phyloP scores from a whole-genome alignment of 2,329 filamentous ascomycete genomes.

The Ilyonectria mors-panacis region DNA sequence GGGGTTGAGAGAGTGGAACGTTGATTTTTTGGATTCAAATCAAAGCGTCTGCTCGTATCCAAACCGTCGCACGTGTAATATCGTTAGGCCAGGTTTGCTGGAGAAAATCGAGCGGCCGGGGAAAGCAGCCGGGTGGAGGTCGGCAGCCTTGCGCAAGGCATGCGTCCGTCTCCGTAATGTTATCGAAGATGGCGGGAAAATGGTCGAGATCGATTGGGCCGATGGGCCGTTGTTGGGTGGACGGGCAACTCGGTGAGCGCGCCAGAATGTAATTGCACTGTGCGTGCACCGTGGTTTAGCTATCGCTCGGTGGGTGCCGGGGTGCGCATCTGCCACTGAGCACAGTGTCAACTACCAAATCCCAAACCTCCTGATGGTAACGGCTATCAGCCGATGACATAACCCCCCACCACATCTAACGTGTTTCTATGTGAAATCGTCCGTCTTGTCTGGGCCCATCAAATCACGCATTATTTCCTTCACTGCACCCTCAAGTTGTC shows the following conservation, averaged over 20 bases:
- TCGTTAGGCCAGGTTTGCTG: constrained; percentile 12
- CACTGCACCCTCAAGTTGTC: constrained; percentile 30
- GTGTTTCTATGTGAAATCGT: constrained; percentile 46
- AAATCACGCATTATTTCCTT: constrained; percentile 52
- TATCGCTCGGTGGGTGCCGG: background rate
- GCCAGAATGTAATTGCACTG: constrained; percentile 31
- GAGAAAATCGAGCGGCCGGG: constrained; percentile 19
- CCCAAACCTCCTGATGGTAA: constrained; percentile 17
- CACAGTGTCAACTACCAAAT: constrained; percentile 32
- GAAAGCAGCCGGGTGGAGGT: constrained; percentile 36
- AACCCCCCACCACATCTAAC: constrained; percentile 46
- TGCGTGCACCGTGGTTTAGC: constrained; percentile 6
- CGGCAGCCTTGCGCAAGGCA: constrained; percentile 47
- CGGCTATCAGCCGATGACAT: constrained; percentile 44
- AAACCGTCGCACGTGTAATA: constrained; percentile 19
- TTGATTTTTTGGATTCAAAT: background rate
- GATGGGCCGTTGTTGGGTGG: constrained; percentile 41
- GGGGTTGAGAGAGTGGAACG: background rate
- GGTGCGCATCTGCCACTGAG: background rate
- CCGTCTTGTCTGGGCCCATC: constrained; percentile 40
- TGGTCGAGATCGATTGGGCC: constrained; percentile 42
- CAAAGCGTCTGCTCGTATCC: constrained; percentile 2
- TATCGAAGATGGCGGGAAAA: constrained; percentile 40
- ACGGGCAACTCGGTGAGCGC: constrained; percentile 27
- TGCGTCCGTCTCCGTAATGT: constrained; percentile 33